Percentiles rank a stretch among this genome's conserved stretches.
Evolutionary conservation across 208 protist genomes (phyloP).

Genomic region (Wallacemonas collosoma): DNA sequence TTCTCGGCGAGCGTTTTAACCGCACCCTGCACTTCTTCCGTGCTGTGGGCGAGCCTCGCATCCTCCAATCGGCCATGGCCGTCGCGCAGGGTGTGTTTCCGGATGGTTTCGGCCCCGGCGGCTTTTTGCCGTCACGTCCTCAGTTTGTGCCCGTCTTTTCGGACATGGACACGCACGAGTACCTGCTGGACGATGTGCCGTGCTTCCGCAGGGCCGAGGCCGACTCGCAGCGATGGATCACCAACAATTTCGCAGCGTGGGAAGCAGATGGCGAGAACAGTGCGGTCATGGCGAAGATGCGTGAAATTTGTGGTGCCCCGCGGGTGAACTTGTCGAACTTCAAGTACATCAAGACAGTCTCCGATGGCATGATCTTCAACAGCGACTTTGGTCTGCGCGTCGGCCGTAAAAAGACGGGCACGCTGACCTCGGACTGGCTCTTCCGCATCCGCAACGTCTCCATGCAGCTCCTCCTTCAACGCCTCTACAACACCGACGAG

Average conservation of each 20-base stretch:
- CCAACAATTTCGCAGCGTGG: conserved; percentile 41
- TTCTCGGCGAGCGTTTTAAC: conserved; percentile 76
- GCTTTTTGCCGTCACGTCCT: conserved; percentile 65
- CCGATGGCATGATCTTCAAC: conserved; percentile 86
- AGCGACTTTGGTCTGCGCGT: conserved; percentile 62
- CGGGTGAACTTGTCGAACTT: conserved; percentile 21
- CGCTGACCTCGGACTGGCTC: conserved; percentile 46
- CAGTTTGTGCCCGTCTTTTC: conserved; percentile 87
- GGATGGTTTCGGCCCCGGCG: conserved; percentile 73
- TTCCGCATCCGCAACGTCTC: conserved; percentile 74
- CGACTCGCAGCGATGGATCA: conserved; percentile 71
- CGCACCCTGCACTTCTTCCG: conserved; percentile 78
- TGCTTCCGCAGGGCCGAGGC: conserved; percentile 79
- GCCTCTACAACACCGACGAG: conserved; percentile 83
- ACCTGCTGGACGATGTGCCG: conserved; percentile 83
- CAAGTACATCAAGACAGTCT: conserved; percentile 75
- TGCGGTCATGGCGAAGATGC: conserved; percentile 43
- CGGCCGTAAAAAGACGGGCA: conserved; percentile 23
- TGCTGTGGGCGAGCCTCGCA: conserved; percentile 83
- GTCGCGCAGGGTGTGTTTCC: conserved; percentile 79
- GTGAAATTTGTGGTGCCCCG: conserved; percentile 52
- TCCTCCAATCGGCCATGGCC: conserved; percentile 80
- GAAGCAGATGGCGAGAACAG: conserved; percentile 43
- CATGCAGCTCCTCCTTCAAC: conserved; percentile 66
- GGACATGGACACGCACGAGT: conserved; percentile 89